Percentiles rank a stretch among this genome's conserved stretches.
Evolutionary conservation across 805 yeast species (phyloP).

Genomic region (Yarrowia sp.): DNA sequence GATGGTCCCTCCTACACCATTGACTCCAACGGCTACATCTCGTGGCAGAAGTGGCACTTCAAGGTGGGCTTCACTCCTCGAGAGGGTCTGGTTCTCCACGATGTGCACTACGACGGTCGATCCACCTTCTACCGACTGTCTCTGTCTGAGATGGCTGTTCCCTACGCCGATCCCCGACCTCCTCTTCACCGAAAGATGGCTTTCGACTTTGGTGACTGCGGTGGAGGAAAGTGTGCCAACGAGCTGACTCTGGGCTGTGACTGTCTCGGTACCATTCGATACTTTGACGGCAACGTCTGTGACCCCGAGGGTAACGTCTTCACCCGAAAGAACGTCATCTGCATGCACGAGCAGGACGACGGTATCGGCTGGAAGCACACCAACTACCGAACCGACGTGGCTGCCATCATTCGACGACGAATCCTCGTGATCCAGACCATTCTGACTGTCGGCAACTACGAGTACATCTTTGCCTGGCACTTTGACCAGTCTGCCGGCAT

Average conservation of each 20-base stretch:
- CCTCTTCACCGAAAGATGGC: slow-evolving; percentile 87
- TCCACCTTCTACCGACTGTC: slow-evolving; percentile 70
- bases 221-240: slow-evolving; percentile 75
- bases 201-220: slow-evolving; percentile 81
- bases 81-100: slow-evolving; percentile 77
- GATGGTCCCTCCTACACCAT: slow-evolving; percentile 73
- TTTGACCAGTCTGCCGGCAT: slow-evolving; percentile 77
- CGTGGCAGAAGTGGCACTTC: slow-evolving; percentile 86
- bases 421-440: slow-evolving; percentile 78
- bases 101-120: slow-evolving; percentile 72
- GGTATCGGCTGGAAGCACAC: slow-evolving; percentile 78
- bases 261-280: slow-evolving; percentile 78
- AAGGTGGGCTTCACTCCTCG: slow-evolving; percentile 66
- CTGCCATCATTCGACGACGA: slow-evolving; percentile 71
- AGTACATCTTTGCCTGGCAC: slow-evolving; percentile 68
- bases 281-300: slow-evolving; percentile 61
- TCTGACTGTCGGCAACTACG: slow-evolving; percentile 84
- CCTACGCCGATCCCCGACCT: slow-evolving; percentile 80
- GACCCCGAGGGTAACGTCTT: slow-evolving; percentile 61
- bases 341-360: slow-evolving; percentile 82
- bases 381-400: slow-evolving; percentile 68
- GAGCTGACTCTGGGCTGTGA: slow-evolving; percentile 73
- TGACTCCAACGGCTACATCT: slow-evolving; percentile 51
- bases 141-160: slow-evolving; percentile 82
- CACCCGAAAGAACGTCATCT: slow-evolving; percentile 64